Percentiles rank a stretch among this genome's conserved stretches.
Conservation (phyloP, 257 asterid species). For the Coffea eugenioides region DNA sequence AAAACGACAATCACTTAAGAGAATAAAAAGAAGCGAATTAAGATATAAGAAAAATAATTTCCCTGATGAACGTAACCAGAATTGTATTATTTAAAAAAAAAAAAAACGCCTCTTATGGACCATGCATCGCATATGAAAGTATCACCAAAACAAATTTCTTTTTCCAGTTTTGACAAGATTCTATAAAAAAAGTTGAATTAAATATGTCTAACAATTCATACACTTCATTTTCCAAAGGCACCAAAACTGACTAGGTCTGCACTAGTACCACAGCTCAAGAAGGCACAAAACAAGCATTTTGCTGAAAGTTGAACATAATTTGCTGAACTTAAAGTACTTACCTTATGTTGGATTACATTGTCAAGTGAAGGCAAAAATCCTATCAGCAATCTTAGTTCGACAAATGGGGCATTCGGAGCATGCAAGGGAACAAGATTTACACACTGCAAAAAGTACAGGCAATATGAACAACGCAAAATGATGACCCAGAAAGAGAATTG, state of each 20-base stretch:
- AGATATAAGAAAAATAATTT: not conserved
- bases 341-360: constrained; percentile 12
- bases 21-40: not conserved
- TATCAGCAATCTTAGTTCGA: constrained; percentile 70
- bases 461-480: constrained; percentile 16
- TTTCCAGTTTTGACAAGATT: not conserved
- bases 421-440: constrained; percentile 93
- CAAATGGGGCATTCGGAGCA: constrained; percentile 95
- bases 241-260: not conserved
- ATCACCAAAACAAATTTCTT: not conserved
- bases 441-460: constrained; percentile 54
- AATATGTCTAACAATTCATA: not conserved
- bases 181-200: not conserved
- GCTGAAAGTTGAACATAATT: not conserved
- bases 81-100: not conserved
- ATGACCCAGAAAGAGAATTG: not conserved
- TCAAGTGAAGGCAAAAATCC: constrained; percentile 90
- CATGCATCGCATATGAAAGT: not conserved
- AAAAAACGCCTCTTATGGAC: not conserved
- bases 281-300: not conserved
- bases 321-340: not conserved
- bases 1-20: not conserved
- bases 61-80: not conserved
- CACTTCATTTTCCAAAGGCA: too few relatives aligned
- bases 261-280: not conserved